Base-by-base conservation (phyloP, 495 filamentous ascomycete genomes). In the Rusavskia elegans region DNA sequence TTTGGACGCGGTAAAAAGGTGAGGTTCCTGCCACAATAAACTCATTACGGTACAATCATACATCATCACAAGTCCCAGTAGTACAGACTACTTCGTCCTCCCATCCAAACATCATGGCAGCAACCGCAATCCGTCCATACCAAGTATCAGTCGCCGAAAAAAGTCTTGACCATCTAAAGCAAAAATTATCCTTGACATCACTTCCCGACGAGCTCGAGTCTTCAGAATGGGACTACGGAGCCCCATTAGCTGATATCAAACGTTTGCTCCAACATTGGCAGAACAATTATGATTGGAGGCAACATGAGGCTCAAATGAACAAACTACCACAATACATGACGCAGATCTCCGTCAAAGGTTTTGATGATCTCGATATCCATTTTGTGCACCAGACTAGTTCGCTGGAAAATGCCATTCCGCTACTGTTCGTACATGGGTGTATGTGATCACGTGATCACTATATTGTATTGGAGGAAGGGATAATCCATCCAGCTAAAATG, bases 391-490 rank as follows among this genome's bases (percentile, higher is more conserved):
- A 71, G 45, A 53, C 57, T 20, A 70, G 61, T 50, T 46, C 57
- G 2, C 53, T 55, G 6, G 48, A 57, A 14, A 53, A 61, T 29
- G 70, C 71, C 5, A 67, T 71, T 29, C 70, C 72, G 0, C 49
- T 74, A 3, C 63, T 74, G 6, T 72, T 75, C 44, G 54, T 62
- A 16, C 72, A 75, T 57, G 71, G 72, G 27, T 74, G 71, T 62
- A 53, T n/a, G 49, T 55, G 7, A 30, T 17, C n/a, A n/a, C n/a
- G n/a, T n/a, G n/a, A n/a, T n/a, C n/a, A n/a, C n/a, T n/a, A n/a
- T n/a, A n/a, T n/a, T n/a, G n/a, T n/a, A n/a, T n/a, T n/a, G n/a
- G n/a, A n/a, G n/a, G n/a, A n/a, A n/a, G n/a, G n/a, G n/a, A n/a
- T n/a, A n/a, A n/a, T n/a, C n/a, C n/a, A n/a, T n/a, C n/a, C n/a